Conservation (phyloP, 306 rosid genomes). For the Cicer arietinum region DNA sequence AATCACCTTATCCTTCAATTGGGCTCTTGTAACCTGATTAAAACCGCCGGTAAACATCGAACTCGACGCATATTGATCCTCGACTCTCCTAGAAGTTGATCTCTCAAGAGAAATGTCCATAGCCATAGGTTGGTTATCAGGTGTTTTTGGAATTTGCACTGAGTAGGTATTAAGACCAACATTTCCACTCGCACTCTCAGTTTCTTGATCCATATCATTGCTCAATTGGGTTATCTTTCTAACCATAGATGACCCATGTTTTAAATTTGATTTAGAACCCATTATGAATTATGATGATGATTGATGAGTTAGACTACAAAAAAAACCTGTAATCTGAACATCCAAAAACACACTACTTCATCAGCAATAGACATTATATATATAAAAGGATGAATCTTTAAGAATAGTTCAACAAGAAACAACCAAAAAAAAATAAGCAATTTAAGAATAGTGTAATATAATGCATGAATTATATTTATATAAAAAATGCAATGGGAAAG, state of each 20-base stretch:
- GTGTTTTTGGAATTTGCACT: constrained; percentile 72
- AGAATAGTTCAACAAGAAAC: constrained; percentile 36
- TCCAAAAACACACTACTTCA: constrained; percentile 36
- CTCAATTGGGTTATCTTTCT: constrained; percentile 48
- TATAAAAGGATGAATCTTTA: constrained; percentile 24
- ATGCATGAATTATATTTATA: constrained; percentile 26
- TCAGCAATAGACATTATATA: constrained; percentile 32
- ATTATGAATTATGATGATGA: constrained; percentile 18
- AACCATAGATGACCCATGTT: constrained; percentile 47
- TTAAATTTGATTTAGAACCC: constrained; percentile 49
- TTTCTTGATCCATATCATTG: constrained; percentile 54
- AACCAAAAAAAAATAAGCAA: neutral
- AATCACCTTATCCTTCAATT: constrained; percentile 66
- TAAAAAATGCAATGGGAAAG: constrained; percentile 34
- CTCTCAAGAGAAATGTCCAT: constrained; percentile 60
- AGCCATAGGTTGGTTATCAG: constrained; percentile 66
- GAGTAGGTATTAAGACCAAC: constrained; percentile 57
- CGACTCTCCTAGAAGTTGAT: constrained; percentile 62
- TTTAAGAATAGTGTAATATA: constrained; percentile 3
- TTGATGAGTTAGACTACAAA: neutral
- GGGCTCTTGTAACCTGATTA: constrained; percentile 64
- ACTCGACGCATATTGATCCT: constrained; percentile 71
- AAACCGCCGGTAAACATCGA: constrained; percentile 77
- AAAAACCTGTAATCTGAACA: constrained; percentile 46
- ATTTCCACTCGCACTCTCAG: constrained; percentile 44